phyloP scores from a whole-genome alignment of 805 yeast species.

The Sugiyamaella smithiae region DNA sequence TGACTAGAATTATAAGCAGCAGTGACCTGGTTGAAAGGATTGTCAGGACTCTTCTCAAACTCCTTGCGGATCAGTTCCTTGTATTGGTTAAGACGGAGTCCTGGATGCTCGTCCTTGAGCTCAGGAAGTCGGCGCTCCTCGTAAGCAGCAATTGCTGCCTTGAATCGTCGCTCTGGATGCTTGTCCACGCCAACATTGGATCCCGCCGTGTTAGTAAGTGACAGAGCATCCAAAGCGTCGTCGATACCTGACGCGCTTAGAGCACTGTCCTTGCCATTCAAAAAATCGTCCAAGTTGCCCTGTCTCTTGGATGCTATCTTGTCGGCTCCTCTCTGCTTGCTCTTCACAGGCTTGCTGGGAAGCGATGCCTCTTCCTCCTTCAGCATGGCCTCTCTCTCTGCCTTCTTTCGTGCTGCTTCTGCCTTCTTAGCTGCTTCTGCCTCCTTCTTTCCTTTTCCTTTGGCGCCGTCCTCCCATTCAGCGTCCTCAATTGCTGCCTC shows the following conservation, averaged over 20 bases:
- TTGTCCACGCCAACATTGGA: constrained; percentile 64
- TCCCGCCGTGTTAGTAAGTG: constrained; percentile 58
- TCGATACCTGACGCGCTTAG: constrained; percentile 75
- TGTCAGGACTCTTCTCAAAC: constrained; percentile 74
- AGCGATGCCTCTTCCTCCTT: constrained; percentile 62
- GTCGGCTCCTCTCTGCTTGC: constrained; percentile 64
- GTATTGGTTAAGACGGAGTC: constrained; percentile 73
- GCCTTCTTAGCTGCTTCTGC: constrained; percentile 67
- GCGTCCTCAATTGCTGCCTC: constrained; percentile 55
- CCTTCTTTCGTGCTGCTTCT: constrained; percentile 74
- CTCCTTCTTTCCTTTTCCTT: constrained; percentile 68
- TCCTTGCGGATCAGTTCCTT: constrained; percentile 74
- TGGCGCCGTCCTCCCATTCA: constrained; percentile 70
- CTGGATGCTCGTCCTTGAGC: constrained; percentile 71
- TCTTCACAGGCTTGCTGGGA: constrained; percentile 52
- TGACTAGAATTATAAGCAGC: constrained; percentile 59
- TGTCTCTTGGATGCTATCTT: constrained; percentile 60
- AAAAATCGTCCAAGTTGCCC: constrained; percentile 66
- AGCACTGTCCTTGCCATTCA: constrained; percentile 48
- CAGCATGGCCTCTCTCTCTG: constrained; percentile 71
- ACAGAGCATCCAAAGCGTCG: constrained; percentile 72
- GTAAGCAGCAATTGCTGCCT: constrained; percentile 71
- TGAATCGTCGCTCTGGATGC: constrained; percentile 86
- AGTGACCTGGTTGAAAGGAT: constrained; percentile 80
- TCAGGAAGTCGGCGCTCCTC: constrained; percentile 73